Percentiles rank a stretch among this genome's conserved stretches.
Evolutionary conservation across 106 monocot genomes (phyloP).

Genomic region (Dioscorea alata): DNA sequence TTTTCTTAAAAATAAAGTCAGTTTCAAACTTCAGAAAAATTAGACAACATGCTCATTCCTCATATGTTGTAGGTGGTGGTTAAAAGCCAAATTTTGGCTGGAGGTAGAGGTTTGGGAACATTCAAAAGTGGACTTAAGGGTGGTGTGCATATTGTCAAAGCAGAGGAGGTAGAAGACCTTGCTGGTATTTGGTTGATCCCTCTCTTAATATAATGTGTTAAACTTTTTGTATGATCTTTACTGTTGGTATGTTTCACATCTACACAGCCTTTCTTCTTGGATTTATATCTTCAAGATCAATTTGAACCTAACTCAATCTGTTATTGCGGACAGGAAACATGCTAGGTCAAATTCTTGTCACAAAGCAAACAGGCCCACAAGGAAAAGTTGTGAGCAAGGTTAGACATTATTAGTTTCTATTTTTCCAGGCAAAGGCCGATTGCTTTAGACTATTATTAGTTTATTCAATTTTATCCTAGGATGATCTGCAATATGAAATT

Average conservation of each 20-base stretch:
- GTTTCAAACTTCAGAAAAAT: no score
- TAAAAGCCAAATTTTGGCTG: slow-evolving; percentile 98
- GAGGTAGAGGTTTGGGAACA: slow-evolving; percentile 92
- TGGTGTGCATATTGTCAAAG: slow-evolving; percentile 97
- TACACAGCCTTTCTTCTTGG: no score
- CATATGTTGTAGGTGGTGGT: slow-evolving; percentile 64
- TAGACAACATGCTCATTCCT: no score
- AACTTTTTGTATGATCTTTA: no score
- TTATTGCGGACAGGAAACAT: slow-evolving; percentile 63
- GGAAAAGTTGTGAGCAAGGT: slow-evolving; percentile 99
- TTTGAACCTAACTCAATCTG: background rate
- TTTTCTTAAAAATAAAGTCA: no score
- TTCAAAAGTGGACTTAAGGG: slow-evolving; percentile 93
- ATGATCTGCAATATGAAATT: no score
- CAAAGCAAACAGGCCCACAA: slow-evolving; percentile 96
- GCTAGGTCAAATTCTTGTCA: slow-evolving; percentile 98
- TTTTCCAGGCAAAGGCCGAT: no score
- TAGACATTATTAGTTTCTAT: background rate
- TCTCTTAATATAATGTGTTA: background rate
- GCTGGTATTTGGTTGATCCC: slow-evolving; percentile 36
- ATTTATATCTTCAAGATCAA: background rate
- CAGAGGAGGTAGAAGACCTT: slow-evolving; percentile 66
- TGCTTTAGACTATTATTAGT: no score
- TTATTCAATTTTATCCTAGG: no score
- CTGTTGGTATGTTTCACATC: no score